phyloP scores from a whole-genome alignment of 306 rosid species.

The Citrullus amarus region DNA sequence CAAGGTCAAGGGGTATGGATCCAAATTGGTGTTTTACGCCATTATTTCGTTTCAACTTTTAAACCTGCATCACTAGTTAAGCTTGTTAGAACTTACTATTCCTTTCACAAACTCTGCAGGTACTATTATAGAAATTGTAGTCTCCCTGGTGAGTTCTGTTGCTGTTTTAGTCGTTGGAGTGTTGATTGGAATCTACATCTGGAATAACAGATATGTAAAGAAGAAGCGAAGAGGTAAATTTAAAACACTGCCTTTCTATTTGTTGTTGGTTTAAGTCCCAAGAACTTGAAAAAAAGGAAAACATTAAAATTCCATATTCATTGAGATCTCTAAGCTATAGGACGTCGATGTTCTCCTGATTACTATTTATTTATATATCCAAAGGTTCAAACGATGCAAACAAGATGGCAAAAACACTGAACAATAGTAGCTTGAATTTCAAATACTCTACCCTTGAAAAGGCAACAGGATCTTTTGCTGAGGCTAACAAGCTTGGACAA shows the following conservation, averaged over 20 bases:
- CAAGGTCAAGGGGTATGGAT: constrained; percentile 37
- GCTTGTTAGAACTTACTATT: not conserved
- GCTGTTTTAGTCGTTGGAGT: constrained; percentile 42
- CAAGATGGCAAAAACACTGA: constrained; percentile 49
- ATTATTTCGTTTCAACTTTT: not conserved
- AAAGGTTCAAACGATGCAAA: constrained; percentile 58
- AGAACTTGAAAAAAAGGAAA: not conserved
- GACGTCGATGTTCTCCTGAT: not conserved
- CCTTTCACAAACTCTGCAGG: constrained; percentile 33
- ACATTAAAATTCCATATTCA: not conserved
- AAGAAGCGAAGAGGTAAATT: constrained; percentile 70
- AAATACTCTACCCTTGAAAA: constrained; percentile 77
- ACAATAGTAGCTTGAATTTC: constrained; percentile 74
- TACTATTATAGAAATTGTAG: constrained; percentile 30
- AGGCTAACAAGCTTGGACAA: constrained; percentile 72
- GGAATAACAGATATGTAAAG: constrained; percentile 70
- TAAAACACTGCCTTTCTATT: not conserved
- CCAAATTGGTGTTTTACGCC: not conserved
- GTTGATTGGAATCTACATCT: constrained; percentile 45
- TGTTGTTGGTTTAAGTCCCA: not conserved
- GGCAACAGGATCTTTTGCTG: constrained; percentile 61
- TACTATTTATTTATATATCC: not conserved
- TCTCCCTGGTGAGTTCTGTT: constrained; percentile 53
- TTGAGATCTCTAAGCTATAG: not conserved
- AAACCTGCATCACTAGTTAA: not conserved